Evolutionary conservation across 2,329 filamentous ascomycete species (phyloP).

Genomic region (Fusarium sp.): DNA sequence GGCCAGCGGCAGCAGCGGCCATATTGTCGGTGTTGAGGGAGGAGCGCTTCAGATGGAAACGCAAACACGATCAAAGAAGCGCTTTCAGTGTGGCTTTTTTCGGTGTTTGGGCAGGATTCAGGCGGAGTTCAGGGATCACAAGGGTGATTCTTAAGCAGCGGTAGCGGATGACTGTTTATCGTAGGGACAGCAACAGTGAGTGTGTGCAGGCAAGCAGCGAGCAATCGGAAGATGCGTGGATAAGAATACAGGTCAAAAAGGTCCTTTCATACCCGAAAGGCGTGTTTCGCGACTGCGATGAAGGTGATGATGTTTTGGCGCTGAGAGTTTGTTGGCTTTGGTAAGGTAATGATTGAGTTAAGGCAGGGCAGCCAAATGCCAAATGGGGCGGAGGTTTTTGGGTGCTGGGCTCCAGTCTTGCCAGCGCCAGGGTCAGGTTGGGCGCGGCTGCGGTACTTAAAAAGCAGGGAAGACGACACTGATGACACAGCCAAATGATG

Average conservation of each 20-base stretch:
- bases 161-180: slow-evolving; percentile 13
- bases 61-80: not conserved
- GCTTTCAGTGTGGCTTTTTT: slow-evolving; percentile 4
- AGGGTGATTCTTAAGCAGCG: slow-evolving; percentile 31
- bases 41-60: slow-evolving; percentile 12
- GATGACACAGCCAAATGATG: slow-evolving; percentile 15
- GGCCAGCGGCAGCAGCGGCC: slow-evolving; percentile 34
- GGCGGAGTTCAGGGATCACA: slow-evolving; percentile 25
- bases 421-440: slow-evolving; percentile 14
- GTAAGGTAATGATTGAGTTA: not conserved
- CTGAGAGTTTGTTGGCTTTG: slow-evolving; percentile 24
- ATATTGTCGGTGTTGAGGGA: slow-evolving; percentile 24
- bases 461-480: slow-evolving; percentile 18
- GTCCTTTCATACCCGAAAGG: not conserved
- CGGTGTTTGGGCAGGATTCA: slow-evolving; percentile 15
- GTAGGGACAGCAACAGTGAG: not conserved
- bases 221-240: not conserved
- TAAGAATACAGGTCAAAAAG: not conserved
- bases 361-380: slow-evolving; percentile 26
- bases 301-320: slow-evolving; percentile 19
- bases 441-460: slow-evolving; percentile 30
- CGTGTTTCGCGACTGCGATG: slow-evolving; percentile 16
- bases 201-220: not conserved
- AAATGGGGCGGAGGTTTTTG: slow-evolving; percentile 32
- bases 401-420: slow-evolving; percentile 6